Conservation (phyloP, 495 filamentous ascomycete species). For the Podospora australis region DNA sequence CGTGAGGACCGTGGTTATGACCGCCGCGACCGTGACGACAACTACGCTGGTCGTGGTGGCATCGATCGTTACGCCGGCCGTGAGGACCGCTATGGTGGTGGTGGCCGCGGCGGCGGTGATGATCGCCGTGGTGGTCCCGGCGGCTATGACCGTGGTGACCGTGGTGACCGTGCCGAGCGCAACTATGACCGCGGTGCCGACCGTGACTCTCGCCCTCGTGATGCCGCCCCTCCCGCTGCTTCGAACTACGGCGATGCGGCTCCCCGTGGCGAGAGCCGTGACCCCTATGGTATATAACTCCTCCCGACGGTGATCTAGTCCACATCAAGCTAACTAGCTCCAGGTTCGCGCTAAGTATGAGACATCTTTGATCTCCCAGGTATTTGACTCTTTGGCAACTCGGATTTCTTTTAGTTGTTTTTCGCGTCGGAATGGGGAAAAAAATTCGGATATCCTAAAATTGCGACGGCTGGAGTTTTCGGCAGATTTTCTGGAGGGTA, state of each 20-base stretch:
- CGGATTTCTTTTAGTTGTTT: conserved; percentile 21
- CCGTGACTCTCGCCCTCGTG: conserved; percentile 42
- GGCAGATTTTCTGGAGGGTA: conserved; percentile 30
- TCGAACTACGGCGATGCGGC: conserved; percentile 51
- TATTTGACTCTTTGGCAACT: conserved; percentile 18
- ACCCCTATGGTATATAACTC: conserved; percentile 32
- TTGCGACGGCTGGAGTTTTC: conserved; percentile 34
- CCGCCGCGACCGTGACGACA: conserved; percentile 51
- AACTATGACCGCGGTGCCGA: conserved; percentile 46
- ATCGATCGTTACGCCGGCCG: conserved; percentile 41
- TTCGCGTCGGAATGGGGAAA: conserved; percentile 29
- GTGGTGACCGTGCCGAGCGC: conserved; percentile 50
- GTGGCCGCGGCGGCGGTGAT: conserved; percentile 33
- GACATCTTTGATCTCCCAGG: not conserved
- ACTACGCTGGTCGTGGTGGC: conserved; percentile 43
- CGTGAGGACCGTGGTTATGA: conserved; percentile 57
- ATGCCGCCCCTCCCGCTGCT: conserved; percentile 39
- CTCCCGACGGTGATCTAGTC: not conserved
- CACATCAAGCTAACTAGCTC: conserved; percentile 5
- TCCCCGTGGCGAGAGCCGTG: conserved; percentile 56
- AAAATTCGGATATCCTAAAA: conserved; percentile 37
- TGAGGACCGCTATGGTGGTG: conserved; percentile 38
- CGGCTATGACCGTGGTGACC: no score
- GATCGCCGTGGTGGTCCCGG: conserved; percentile 47
- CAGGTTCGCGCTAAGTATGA: conserved; percentile 22